Base-by-base conservation (phyloP, 176 grass and related monocot species). In the Zea luxurians region DNA sequence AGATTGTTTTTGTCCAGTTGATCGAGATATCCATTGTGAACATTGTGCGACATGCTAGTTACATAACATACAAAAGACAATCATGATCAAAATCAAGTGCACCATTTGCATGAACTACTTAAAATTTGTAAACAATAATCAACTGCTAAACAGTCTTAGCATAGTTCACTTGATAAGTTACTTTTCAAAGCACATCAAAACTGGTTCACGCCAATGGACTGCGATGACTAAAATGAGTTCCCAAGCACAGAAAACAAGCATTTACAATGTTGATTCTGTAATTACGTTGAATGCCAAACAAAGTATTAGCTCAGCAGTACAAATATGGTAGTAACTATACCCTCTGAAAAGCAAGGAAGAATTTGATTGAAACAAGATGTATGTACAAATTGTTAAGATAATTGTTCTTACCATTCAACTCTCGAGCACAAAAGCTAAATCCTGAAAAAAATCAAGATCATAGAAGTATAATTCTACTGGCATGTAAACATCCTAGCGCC, bases 331-430 rank as follows among this genome's bases (percentile, higher is more conserved):
- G 4, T 20, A 37, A 52, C 8, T 41, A 68, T 41, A 68, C 40
- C 62, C 15, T 62, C 21, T 70, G 27, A 70, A n/a, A 75, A 49
- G 70, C 64, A 17, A 27, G 64, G 17, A 13, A 54, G 70, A 38
- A 62, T 84, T 71, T 37, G 17, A 76, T 48, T 71, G 35, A 34
- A 87, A 59, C 70, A 84, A 43, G 40, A 40, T 8, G 2, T 80
- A 88, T 88, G 46, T 88, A 88, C 86, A 84, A 13, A 71, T 75
- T 70, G 77, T 40, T 65, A 52, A 15, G 78, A 70, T n/a, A 64
- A 70, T 80, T 64, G 47, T 84, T 84, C 86, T 80, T 75, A 75
- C 63, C 86, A 64, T 70, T 46, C 55, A 55, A 76, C 21, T 68
- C 34, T 17, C 34, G 76, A 76, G 59, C 10, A 71, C 48, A 64